phyloP scores from a whole-genome alignment of 192 early-diverging fungal species.

The Coemansia sp. region DNA sequence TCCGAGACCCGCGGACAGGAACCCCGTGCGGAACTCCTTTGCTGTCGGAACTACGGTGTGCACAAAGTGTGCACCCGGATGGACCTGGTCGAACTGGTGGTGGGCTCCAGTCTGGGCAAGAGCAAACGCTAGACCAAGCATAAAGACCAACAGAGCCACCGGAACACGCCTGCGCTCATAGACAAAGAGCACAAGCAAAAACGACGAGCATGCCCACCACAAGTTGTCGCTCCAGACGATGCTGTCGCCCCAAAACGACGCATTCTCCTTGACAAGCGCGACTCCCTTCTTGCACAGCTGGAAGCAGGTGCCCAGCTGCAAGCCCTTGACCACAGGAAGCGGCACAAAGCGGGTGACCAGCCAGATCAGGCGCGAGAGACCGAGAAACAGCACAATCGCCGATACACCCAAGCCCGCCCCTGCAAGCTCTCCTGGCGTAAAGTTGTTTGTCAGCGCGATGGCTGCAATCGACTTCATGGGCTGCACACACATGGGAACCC shows the following conservation, averaged over 20 bases:
- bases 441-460: constrained; percentile 70
- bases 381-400: constrained; percentile 63
- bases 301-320: constrained; percentile 77
- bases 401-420: constrained; percentile 70
- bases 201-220: constrained; percentile 67
- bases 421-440: constrained; percentile 69
- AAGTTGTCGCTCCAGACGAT: constrained; percentile 72
- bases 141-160: constrained; percentile 71
- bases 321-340: constrained; percentile 68
- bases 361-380: constrained; percentile 67
- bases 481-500: constrained; percentile 87
- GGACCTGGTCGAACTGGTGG: constrained; percentile 42
- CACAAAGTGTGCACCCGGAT: constrained; percentile 60
- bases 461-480: constrained; percentile 91
- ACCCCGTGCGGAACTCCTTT: constrained; percentile 68
- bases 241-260: constrained; percentile 58
- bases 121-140: constrained; percentile 68
- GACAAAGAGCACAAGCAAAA: constrained; percentile 66
- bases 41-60: constrained; percentile 61
- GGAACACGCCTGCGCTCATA: constrained; percentile 66
- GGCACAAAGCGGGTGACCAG: constrained; percentile 70
- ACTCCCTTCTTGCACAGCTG: constrained; percentile 69
- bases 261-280: constrained; percentile 55
- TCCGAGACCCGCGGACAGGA: constrained; percentile 77
- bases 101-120: constrained; percentile 57